A percentile compares a stretch with the other conserved stretches of the same genome.
These are phyloP conservation scores for Trametes cingulata DNA, from an alignment of 768 basidiomycete genomes.

Conservation along the genomic window DNA sequence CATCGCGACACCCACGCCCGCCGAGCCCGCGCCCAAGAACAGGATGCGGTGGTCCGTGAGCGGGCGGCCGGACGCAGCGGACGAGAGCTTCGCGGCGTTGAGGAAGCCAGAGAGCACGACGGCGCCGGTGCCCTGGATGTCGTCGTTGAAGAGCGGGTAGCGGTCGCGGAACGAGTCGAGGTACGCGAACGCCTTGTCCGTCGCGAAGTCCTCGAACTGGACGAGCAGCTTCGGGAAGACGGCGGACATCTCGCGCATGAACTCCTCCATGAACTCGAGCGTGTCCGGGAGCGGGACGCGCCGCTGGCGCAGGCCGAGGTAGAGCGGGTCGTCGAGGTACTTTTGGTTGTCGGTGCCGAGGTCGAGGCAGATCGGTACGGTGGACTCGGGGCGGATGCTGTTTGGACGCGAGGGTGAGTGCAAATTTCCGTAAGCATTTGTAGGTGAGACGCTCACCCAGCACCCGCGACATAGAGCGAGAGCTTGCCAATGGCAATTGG, in stretches of 20 bases:
- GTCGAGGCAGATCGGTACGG: constrained; percentile 84
- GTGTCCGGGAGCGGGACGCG: constrained; percentile 65
- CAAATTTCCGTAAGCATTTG: background rate
- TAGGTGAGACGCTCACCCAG: constrained; percentile 55
- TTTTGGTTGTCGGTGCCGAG: constrained; percentile 85
- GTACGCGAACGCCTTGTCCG: constrained; percentile 87
- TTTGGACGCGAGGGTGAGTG: background rate
- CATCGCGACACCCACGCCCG: constrained; percentile 89
- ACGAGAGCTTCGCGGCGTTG: constrained; percentile 80
- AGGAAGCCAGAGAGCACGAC: constrained; percentile 90
- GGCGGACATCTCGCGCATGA: constrained; percentile 78
- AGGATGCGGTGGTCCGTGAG: constrained; percentile 79
- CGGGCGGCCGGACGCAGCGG: constrained; percentile 66
- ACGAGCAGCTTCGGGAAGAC: constrained; percentile 81
- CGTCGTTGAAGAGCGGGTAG: constrained; percentile 87
- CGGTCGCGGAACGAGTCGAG: constrained; percentile 73
- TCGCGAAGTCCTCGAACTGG: constrained; percentile 94
- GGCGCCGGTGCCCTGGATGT: constrained; percentile 88
- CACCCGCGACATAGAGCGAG: constrained; percentile 86
- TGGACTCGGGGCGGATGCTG: constrained; percentile 75
- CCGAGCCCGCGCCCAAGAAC: constrained; percentile 91
- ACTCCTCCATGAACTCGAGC: constrained; percentile 88
- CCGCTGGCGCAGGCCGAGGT: constrained; percentile 79
- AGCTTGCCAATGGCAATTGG: constrained; percentile 92
- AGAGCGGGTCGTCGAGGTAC: constrained; percentile 83